Evolutionary conservation across 441 rosid genomes (phyloP), one percentile per base, ranked within the genome.

Genomic region (Theobroma grandiflorum): DNA sequence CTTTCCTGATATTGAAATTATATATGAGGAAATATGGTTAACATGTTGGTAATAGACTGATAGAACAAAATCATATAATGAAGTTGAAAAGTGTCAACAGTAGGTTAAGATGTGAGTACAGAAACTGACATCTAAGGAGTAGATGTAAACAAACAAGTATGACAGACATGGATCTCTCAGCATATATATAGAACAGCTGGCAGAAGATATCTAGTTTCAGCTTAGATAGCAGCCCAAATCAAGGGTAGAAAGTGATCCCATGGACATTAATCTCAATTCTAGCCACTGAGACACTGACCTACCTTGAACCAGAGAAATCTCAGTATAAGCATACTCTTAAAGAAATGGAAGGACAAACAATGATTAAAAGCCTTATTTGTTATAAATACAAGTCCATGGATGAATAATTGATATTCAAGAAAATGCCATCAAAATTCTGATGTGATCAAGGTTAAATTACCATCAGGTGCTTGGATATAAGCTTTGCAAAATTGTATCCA

Each of bases 171-270:
- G 33, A 66, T 40, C 47, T 66, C 50, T n/a, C 8, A 66, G 31
- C 31, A 42, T n/a, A 40, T 66, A n/a, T 4, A 33, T 40, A 66
- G 71, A 66, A 31, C 18, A 53, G 38, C 12, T 18, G 71, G 33
- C 11, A 40, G 71, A 38, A 18, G 31, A 20, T n/a, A 58, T 26
- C 63, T 58, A 22, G 64, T 26, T 59, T 59, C 37, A 59, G 35
- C 16, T 59, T 26, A 59, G 64, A 59, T 11, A 26, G 37, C 37
- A 22, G 37, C 11, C 64, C 73, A n/a, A 42, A 49, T 18, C 12
- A 72, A 35, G 18, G 33, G 35, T n/a, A 40, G 64, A 72, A 72
- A 31, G 31, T 72, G 50, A 66, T 42, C 50, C 31, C 72, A 66
- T 4, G 33, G 72, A 42, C 33, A 66, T n/a, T n/a, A n/a, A 40